These are phyloP conservation scores for Xanthoparmelia taractica DNA, from an alignment of 495 filamentous ascomycete species.

Conservation along the genomic window DNA sequence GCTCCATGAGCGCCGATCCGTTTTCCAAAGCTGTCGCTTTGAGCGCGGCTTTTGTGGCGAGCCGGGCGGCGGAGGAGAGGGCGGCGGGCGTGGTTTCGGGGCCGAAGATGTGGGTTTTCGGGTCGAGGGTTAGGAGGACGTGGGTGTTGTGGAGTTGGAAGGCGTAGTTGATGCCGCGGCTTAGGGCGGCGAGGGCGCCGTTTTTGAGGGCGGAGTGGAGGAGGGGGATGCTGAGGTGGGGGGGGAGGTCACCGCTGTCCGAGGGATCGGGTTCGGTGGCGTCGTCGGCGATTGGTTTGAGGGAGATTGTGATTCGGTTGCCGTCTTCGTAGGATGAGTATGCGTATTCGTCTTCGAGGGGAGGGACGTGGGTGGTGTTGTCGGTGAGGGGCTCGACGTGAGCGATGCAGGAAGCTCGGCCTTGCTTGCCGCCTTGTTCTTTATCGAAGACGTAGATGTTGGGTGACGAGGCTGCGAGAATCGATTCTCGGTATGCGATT, in stretches of 20 bases:
- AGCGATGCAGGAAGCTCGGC: slow-evolving; percentile 68
- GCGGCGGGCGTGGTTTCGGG: slow-evolving; percentile 62
- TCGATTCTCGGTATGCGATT: slow-evolving; percentile 85
- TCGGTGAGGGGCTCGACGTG: slow-evolving; percentile 52
- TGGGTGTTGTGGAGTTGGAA: slow-evolving; percentile 67
- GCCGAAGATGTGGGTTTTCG: slow-evolving; percentile 56
- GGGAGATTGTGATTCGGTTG: slow-evolving; percentile 54
- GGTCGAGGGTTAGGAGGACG: slow-evolving; percentile 61
- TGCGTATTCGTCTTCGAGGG: slow-evolving; percentile 13
- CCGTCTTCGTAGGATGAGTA: slow-evolving; percentile 33
- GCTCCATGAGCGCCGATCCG: slow-evolving; percentile 70
- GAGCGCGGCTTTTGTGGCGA: slow-evolving; percentile 61
- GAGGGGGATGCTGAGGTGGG: slow-evolving; percentile 47
- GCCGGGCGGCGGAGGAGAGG: slow-evolving; percentile 66
- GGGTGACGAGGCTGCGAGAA: slow-evolving; percentile 44
- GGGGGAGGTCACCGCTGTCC: slow-evolving; percentile 43
- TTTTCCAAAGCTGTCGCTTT: slow-evolving; percentile 42
- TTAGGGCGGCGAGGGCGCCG: slow-evolving; percentile 75
- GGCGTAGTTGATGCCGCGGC: slow-evolving; percentile 68
- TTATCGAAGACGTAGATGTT: slow-evolving; percentile 63
- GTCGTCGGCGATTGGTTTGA: slow-evolving; percentile 33
- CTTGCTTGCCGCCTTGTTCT: slow-evolving; percentile 68
- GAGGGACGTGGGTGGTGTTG: slow-evolving; percentile 32
- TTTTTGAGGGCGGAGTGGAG: slow-evolving; percentile 62
- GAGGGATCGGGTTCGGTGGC: slow-evolving; percentile 1